Evolutionary conservation across 1,284 basidiomycete species (phyloP).

Genomic region (Rhodotorula sp.): DNA sequence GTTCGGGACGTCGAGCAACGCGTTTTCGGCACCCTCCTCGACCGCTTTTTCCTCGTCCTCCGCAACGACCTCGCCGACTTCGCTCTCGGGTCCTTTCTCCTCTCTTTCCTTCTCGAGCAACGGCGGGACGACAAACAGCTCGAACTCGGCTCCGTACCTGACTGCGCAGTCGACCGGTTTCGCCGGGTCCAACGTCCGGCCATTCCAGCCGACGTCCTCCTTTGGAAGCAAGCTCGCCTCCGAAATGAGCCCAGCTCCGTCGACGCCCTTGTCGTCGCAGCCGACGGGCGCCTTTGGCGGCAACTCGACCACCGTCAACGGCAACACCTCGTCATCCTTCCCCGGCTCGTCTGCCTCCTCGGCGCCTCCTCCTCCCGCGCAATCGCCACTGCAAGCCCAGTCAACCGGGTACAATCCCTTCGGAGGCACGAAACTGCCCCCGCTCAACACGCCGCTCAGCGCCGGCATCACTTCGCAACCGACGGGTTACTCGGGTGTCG

Average conservation of each 20-base stretch:
- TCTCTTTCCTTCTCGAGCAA: constrained; percentile 30
- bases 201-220: constrained; percentile 86
- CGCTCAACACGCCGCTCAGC: constrained; percentile 21
- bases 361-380: not conserved
- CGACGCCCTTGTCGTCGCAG: constrained; percentile 1
- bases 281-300: not conserved
- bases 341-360: not conserved
- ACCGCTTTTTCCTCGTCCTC: constrained; percentile 59
- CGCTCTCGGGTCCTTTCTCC: constrained; percentile 44
- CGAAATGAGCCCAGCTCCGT: constrained; percentile 8
- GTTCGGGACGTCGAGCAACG: constrained; percentile 43
- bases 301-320: not conserved
- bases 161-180: constrained; percentile 80
- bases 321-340: not conserved
- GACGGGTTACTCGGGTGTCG: constrained; percentile 2
- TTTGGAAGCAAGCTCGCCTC: constrained; percentile 73
- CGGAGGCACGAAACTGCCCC: constrained; percentile 23
- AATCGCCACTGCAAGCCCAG: constrained; percentile 14
- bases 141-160: constrained; percentile 48
- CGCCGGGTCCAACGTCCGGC: constrained; percentile 64
- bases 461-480: constrained; percentile 7
- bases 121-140: not conserved
- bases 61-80: constrained; percentile 48
- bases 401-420: constrained; percentile 28
- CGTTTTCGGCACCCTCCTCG: constrained; percentile 17